These are phyloP conservation scores for Uronychia setigera DNA, from an alignment of 73 alveolate species.

Conservation along the genomic window DNA sequence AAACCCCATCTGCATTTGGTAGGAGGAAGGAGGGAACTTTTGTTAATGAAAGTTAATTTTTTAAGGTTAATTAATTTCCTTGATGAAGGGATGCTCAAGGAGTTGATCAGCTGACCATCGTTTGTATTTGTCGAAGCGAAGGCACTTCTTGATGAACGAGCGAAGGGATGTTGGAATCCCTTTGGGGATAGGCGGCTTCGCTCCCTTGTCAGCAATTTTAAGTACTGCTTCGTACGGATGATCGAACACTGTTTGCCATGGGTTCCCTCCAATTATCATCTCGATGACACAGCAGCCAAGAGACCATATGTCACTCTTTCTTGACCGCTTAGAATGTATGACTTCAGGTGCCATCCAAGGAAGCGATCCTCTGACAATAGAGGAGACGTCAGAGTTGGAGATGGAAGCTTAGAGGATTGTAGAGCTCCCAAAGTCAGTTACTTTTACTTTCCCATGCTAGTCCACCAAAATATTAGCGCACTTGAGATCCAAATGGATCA, in stretches of 20 bases:
- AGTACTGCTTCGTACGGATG: neutral
- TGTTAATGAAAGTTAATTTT: too few species aligned
- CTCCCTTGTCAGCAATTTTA: neutral
- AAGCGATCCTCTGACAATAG: constrained; percentile 50
- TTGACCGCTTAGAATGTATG: constrained; percentile 15
- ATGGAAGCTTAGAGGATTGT: constrained; percentile 17
- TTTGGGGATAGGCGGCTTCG: neutral
- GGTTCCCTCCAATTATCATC: constrained; percentile 61
- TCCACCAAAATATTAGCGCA: constrained; percentile 84
- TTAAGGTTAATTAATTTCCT: too few species aligned
- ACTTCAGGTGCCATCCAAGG: constrained; percentile 79
- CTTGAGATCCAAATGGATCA: constrained; percentile 88
- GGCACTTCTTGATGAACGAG: neutral
- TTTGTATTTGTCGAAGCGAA: neutral
- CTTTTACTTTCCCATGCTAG: constrained; percentile 58
- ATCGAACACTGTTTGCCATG: constrained; percentile 24
- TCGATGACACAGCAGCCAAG: constrained; percentile 66
- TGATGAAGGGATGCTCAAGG: neutral
- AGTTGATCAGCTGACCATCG: neutral
- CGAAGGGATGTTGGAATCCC: neutral
- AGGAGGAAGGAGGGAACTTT: too few species aligned
- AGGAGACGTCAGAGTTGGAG: constrained; percentile 13
- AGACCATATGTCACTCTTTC: constrained; percentile 65
- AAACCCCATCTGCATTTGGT: too few species aligned
- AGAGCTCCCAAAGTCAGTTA: constrained; percentile 78